phyloP scores from a whole-genome alignment of 176 grass and related monocot genomes.

The bread wheat (Triticum aestivum) region DNA sequence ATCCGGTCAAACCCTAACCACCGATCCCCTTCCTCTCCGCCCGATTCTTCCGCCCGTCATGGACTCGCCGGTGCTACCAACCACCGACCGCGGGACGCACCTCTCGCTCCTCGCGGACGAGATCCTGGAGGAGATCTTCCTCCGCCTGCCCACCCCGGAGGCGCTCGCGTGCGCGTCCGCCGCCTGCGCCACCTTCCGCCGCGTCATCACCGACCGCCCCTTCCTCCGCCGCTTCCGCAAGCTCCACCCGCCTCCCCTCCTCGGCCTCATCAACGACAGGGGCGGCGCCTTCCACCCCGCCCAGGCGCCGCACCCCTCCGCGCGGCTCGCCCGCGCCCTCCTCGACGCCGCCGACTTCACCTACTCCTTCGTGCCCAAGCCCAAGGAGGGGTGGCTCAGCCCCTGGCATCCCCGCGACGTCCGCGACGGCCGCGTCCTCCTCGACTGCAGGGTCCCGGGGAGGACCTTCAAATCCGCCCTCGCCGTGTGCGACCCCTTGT shows the following conservation, averaged over 20 bases:
- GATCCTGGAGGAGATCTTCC: constrained; percentile 30
- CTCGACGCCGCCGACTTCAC: background rate
- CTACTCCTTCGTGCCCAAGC: constrained; percentile 19
- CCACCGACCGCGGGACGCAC: background rate
- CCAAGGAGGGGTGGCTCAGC: constrained; percentile 6
- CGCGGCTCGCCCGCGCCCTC: background rate
- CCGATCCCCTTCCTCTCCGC: background rate
- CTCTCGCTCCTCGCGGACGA: background rate
- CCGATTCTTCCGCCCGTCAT: background rate
- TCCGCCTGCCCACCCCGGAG: background rate
- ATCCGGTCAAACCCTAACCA: background rate
- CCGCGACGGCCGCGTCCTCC: constrained; percentile 25
- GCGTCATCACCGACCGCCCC: background rate
- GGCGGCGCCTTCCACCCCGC: background rate
- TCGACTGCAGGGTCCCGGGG: background rate
- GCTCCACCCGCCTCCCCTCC: constrained; percentile 18
- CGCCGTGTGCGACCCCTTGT: constrained; percentile 23
- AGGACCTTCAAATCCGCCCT: background rate
- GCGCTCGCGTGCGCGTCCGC: constrained; percentile 6
- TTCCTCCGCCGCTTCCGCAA: constrained; percentile 31
- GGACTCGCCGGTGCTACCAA: background rate
- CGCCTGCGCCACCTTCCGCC: constrained; percentile 3
- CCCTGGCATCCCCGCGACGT: background rate
- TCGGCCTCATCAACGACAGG: constrained; percentile 9
- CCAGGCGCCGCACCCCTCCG: constrained; percentile 16